Percentiles rank a stretch among this genome's conserved stretches.
These are phyloP conservation scores for Dittrichia graveolens DNA, from an alignment of 129 eudicot genomes.

Conservation along the genomic window DNA sequence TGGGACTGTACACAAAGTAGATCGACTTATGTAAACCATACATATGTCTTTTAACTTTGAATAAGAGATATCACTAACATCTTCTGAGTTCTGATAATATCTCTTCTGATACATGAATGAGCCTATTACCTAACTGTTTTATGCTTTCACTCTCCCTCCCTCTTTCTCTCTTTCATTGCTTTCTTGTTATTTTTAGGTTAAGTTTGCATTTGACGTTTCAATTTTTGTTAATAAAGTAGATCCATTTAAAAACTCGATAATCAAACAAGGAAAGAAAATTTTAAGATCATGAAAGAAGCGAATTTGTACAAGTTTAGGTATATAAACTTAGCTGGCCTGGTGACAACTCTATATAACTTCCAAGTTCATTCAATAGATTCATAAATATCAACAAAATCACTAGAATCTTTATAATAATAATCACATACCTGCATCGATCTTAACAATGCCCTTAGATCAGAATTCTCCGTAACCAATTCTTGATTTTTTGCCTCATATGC, in stretches of 20 bases:
- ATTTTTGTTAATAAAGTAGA: constrained; percentile 5
- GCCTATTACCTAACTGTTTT: background rate
- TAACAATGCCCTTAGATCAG: constrained; percentile 89
- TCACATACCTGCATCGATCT: constrained; percentile 86
- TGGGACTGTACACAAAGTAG: no score
- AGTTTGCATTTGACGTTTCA: background rate
- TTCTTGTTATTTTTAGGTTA: constrained; percentile 3
- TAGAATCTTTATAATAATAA: background rate
- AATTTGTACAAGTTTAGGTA: background rate
- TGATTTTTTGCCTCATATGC: constrained; percentile 96
- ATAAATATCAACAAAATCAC: constrained; percentile 7
- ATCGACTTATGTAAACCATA: background rate
- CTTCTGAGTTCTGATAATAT: background rate
- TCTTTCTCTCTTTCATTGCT: constrained; percentile 1
- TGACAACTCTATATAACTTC: background rate
- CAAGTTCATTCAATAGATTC: background rate
- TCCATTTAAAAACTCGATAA: background rate
- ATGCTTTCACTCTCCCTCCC: constrained; percentile 21
- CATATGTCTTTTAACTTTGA: background rate
- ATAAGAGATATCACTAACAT: background rate
- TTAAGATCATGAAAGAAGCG: constrained; percentile 7
- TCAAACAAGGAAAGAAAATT: background rate
- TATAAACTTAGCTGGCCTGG: constrained; percentile 7
- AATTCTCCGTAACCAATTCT: constrained; percentile 85
- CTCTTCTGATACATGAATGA: background rate